Percentiles rank a stretch among this genome's conserved stretches.
These are phyloP conservation scores for Pseudopyricularia javanii DNA, from an alignment of 2,329 filamentous ascomycete species.

Conservation along the genomic window DNA sequence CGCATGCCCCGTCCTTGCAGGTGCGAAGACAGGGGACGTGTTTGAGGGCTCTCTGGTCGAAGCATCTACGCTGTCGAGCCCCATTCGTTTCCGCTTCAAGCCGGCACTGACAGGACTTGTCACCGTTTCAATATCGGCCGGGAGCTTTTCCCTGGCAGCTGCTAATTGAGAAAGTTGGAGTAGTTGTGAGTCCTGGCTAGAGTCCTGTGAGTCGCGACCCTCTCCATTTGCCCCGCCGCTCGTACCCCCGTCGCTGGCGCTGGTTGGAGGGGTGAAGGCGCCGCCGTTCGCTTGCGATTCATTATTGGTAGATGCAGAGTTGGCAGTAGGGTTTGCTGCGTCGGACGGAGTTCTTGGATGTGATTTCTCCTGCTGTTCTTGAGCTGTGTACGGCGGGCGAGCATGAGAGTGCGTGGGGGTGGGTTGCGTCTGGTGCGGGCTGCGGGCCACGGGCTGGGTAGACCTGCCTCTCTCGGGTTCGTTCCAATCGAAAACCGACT, in stretches of 20 bases:
- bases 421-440: not conserved
- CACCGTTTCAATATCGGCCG: conserved; percentile 17
- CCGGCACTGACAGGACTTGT: conserved; percentile 15
- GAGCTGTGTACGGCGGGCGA: not conserved
- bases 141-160: conserved; percentile 37
- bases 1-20: conserved; percentile 39
- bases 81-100: conserved; percentile 57
- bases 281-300: conserved; percentile 22
- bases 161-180: conserved; percentile 46
- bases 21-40: conserved; percentile 30
- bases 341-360: conserved; percentile 4
- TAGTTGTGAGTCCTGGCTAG: conserved; percentile 42
- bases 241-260: conserved; percentile 26
- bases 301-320: conserved; percentile 22
- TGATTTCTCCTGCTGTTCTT: not conserved
- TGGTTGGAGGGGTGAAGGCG: conserved; percentile 29
- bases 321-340: conserved; percentile 23
- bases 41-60: conserved; percentile 20
- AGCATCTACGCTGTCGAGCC: conserved; percentile 58
- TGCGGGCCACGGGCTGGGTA: not conserved
- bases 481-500: not conserved
- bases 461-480: not conserved
- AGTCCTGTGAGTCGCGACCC: conserved; percentile 17
- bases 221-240: conserved; percentile 22
- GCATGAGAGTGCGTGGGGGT: not conserved